Conservation (phyloP, 139 green algal species). For the Parachlorella kessleri region DNA sequence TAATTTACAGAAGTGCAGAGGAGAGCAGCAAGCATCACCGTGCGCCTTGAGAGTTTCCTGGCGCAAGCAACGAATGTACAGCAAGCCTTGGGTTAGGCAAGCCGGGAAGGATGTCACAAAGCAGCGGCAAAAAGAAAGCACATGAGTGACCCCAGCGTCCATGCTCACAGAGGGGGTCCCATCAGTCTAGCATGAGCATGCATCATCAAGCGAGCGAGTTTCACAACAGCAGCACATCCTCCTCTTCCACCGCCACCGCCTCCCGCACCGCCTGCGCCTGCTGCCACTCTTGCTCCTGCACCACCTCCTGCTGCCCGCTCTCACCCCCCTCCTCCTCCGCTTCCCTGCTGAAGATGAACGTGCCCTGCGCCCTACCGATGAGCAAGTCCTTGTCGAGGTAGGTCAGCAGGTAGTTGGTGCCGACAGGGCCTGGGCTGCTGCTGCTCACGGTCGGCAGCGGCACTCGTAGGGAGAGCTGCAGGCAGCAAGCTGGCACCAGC, state of each 20-base stretch:
- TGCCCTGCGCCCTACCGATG: constrained; percentile 47
- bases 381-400: constrained; percentile 54
- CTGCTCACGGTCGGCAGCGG: constrained; percentile 19
- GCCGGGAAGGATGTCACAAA: no score
- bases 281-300: neutral
- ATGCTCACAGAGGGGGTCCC: no score
- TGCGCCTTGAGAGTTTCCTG: no score
- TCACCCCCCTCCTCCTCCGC: neutral
- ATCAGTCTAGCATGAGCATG: no score
- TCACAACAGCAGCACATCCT: neutral
- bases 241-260: neutral
- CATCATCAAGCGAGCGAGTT: no score
- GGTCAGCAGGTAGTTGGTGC: constrained; percentile 48
- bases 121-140: no score
- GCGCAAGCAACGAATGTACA: no score
- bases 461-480: constrained; percentile 32
- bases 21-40: no score
- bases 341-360: constrained; percentile 44
- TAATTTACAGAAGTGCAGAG: no score
- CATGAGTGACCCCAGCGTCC: no score
- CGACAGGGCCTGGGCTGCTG: neutral
- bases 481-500: neutral
- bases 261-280: neutral
- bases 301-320: neutral
- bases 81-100: no score